These are phyloP conservation scores for Lathyrus aphaca DNA, from an alignment of 306 rosid species.

Conservation along the genomic window DNA sequence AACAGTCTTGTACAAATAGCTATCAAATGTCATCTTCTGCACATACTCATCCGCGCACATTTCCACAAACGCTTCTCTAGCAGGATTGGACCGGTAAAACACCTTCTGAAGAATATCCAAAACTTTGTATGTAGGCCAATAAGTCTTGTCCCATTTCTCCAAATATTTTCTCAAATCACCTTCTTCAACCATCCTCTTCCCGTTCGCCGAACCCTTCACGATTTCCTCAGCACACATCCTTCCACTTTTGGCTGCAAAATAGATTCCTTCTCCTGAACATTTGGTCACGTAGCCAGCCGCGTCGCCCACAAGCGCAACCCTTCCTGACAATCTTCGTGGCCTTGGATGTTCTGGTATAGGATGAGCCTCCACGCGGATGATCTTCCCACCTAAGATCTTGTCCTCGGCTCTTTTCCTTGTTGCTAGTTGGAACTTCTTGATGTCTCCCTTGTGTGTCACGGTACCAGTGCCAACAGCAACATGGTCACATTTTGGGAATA, in stretches of 20 bases:
- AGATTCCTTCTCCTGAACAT: constrained; percentile 97
- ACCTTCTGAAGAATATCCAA: constrained; percentile 97
- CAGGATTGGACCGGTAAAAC: constrained; percentile 94
- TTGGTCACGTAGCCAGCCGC: constrained; percentile 99
- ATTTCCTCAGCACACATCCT: constrained; percentile 97
- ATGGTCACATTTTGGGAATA: constrained; percentile 95
- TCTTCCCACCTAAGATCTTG: constrained; percentile 88
- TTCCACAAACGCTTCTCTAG: constrained; percentile 98
- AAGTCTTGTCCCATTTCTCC: constrained; percentile 98
- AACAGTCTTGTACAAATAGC: constrained; percentile 90
- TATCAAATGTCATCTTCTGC: constrained; percentile 99
- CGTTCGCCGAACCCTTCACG: constrained; percentile 84
- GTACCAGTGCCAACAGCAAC: constrained; percentile 99
- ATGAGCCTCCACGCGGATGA: constrained; percentile 95
- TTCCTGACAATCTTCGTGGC: constrained; percentile 69
- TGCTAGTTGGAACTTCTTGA: constrained; percentile 96
- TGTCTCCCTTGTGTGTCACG: constrained; percentile 96
- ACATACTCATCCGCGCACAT: constrained; percentile 97
- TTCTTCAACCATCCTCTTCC: constrained; percentile 94
- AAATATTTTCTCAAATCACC: constrained; percentile 84
- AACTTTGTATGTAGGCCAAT: constrained; percentile 98
- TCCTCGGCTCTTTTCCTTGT: constrained; percentile 93
- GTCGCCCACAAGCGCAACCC: constrained; percentile 91
- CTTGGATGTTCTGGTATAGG: constrained; percentile 98
- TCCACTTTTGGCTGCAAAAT: constrained; percentile 98